Conservation (phyloP, 2,329 filamentous ascomycete genomes). For the Pseudonectria foliicola region DNA sequence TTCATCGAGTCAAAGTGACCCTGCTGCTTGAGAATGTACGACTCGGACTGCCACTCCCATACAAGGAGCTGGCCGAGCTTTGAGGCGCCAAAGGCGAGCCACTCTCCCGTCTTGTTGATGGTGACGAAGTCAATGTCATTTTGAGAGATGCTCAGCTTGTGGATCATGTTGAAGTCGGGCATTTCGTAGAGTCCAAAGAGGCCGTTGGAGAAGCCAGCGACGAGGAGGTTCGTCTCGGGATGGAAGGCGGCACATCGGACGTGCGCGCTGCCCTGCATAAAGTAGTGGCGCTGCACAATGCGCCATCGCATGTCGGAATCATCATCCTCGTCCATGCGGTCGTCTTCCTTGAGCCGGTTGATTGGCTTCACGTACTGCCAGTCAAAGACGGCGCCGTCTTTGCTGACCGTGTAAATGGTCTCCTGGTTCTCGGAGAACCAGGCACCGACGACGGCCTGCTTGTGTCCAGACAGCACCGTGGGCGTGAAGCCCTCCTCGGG, state of each 20-base stretch:
- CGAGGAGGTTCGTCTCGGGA: conserved; percentile 78
- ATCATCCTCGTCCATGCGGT: conserved; percentile 55
- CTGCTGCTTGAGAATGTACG: conserved; percentile 96
- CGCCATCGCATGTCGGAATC: conserved; percentile 73
- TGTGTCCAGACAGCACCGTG: conserved; percentile 84
- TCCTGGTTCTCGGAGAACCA: conserved; percentile 96
- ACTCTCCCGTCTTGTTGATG: conserved; percentile 90
- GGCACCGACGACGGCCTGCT: conserved; percentile 84
- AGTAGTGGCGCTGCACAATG: conserved; percentile 86
- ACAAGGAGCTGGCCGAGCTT: conserved; percentile 93
- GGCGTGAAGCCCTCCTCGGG: conserved; percentile 81
- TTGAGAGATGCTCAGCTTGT: conserved; percentile 88
- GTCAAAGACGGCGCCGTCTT: conserved; percentile 91
- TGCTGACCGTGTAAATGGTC: conserved; percentile 91
- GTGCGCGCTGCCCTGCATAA: conserved; percentile 82
- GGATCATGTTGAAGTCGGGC: conserved; percentile 91
- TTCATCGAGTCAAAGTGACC: conserved; percentile 97
- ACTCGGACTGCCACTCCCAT: conserved; percentile 99
- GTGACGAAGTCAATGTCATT: conserved; percentile 94
- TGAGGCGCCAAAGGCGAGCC: conserved; percentile 93
- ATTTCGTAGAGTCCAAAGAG: conserved; percentile 92
- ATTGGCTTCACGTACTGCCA: conserved; percentile 75
- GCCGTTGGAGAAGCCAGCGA: conserved; percentile 92
- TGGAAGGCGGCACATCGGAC: conserved; percentile 91
- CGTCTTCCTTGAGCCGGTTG: conserved; percentile 47